A percentile compares a stretch with the other conserved stretches of the same genome.
Evolutionary conservation across 306 rosid species (phyloP).

Genomic region (Pyrus communis): DNA sequence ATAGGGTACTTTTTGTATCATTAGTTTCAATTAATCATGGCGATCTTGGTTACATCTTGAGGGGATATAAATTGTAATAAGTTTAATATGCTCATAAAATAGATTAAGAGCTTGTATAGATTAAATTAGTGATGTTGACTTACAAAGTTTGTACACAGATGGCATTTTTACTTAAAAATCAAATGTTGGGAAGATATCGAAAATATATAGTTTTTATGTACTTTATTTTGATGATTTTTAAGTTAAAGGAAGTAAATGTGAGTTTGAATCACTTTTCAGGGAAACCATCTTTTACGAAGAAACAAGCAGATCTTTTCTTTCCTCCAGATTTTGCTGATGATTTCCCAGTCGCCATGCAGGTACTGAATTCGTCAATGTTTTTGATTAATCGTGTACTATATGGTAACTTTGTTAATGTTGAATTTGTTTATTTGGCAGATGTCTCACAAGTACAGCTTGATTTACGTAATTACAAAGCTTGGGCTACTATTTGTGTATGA

Average conservation of each 20-base stretch:
- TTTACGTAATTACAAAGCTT: slow-evolving; percentile 95
- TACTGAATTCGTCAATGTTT: slow-evolving; percentile 24
- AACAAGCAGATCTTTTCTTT: slow-evolving; percentile 97
- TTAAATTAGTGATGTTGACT: too few relatives aligned
- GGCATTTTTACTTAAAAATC: neutral
- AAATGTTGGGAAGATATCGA: neutral
- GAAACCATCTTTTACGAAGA: slow-evolving; percentile 90
- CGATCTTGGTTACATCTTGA: neutral
- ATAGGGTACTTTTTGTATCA: neutral
- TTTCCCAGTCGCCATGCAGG: slow-evolving; percentile 99
- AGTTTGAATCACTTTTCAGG: slow-evolving; percentile 44
- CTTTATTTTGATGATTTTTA: neutral
- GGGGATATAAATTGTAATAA: neutral
- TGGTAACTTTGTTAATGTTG: slow-evolving; percentile 1
- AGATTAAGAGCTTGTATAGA: neutral
- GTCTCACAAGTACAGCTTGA: slow-evolving; percentile 91
- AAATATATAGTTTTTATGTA: neutral
- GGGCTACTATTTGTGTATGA: slow-evolving; percentile 98
- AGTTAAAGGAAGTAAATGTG: neutral
- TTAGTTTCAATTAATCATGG: neutral
- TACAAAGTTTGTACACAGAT: neutral
- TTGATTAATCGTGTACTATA: slow-evolving; percentile 8
- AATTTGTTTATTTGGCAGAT: slow-evolving; percentile 47
- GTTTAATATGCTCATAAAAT: neutral
- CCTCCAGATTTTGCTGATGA: slow-evolving; percentile 99